Conservation (phyloP, 805 yeast species). For the Candida glaebosa region DNA sequence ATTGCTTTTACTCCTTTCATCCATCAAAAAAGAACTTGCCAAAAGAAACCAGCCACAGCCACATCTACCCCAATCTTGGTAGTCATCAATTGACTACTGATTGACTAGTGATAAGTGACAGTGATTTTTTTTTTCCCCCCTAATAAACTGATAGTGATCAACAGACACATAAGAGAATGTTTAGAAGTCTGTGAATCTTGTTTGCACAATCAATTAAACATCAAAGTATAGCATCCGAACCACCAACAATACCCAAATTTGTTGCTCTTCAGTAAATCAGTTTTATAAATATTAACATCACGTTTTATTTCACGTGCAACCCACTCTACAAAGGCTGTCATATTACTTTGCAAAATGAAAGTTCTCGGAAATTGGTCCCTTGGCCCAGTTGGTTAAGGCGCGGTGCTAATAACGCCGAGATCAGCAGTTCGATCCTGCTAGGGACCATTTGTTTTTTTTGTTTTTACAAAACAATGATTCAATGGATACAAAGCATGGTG, state of each 20-base stretch:
- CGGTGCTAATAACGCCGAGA: constrained; percentile 57
- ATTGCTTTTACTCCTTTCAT: not conserved
- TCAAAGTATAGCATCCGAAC: too few species aligned
- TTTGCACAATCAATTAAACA: too few species aligned
- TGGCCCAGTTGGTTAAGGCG: constrained; percentile 55
- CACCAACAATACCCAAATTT: too few species aligned
- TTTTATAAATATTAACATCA: too few species aligned
- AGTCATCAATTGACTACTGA: constrained; percentile 22
- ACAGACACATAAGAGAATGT: too few species aligned
- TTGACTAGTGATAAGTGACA: constrained; percentile 88
- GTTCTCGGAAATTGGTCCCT: constrained; percentile 44
- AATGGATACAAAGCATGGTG: not conserved
- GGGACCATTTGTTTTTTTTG: constrained; percentile 50
- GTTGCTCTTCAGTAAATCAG: too few species aligned
- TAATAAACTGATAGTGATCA: too few species aligned
- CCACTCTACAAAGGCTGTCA: not conserved
- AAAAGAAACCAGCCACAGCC: not conserved
- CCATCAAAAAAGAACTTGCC: not conserved
- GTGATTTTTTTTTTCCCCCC: constrained; percentile 14
- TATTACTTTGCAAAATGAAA: too few species aligned
- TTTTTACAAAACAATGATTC: not conserved
- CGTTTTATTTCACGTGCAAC: too few species aligned
- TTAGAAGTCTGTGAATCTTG: too few species aligned
- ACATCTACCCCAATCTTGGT: not conserved
- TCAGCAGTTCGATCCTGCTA: constrained; percentile 89